Percentiles rank a stretch among this genome's conserved stretches.
Conservation (phyloP, 1,139 yeast genomes). For the Taiozyma sp. region DNA sequence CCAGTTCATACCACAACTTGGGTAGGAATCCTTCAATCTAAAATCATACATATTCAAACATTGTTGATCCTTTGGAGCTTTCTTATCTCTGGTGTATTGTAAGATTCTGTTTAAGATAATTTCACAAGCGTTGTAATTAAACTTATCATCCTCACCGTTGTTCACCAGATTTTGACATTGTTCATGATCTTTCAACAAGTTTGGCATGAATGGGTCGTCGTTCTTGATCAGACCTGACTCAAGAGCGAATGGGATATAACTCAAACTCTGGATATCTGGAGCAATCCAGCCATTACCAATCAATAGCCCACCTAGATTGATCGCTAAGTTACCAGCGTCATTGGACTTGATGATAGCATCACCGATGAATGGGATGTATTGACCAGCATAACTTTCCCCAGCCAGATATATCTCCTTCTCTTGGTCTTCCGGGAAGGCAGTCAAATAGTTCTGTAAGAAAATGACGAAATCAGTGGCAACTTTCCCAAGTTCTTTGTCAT, state of each 20-base stretch:
- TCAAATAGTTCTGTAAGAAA: conserved; percentile 65
- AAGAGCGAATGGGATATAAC: conserved; percentile 72
- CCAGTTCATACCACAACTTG: conserved; percentile 94
- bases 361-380: conserved; percentile 88
- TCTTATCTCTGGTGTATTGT: conserved; percentile 30
- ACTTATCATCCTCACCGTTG: conserved; percentile 27
- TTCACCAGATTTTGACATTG: conserved; percentile 54
- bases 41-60: conserved; percentile 86
- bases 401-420: conserved; percentile 69
- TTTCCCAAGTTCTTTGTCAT: conserved; percentile 53
- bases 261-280: conserved; percentile 77
- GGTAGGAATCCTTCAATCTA: conserved; percentile 64
- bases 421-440: conserved; percentile 69
- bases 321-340: conserved; percentile 24
- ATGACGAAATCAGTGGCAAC: conserved; percentile 57
- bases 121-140: conserved; percentile 45
- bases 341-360: conserved; percentile 51
- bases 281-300: conserved; percentile 98
- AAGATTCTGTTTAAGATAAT: conserved; percentile 39
- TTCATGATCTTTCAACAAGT: conserved; percentile 49
- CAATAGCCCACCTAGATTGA: conserved; percentile 60
- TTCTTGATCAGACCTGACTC: conserved; percentile 51
- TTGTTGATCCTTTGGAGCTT: conserved; percentile 31
- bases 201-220: conserved; percentile 35
- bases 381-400: conserved; percentile 98